A percentile compares a stretch with the other conserved stretches of the same genome.
These are phyloP conservation scores for Torrubiella hemipterigena DNA, from an alignment of 2,329 filamentous ascomycete genomes.

Conservation along the genomic window DNA sequence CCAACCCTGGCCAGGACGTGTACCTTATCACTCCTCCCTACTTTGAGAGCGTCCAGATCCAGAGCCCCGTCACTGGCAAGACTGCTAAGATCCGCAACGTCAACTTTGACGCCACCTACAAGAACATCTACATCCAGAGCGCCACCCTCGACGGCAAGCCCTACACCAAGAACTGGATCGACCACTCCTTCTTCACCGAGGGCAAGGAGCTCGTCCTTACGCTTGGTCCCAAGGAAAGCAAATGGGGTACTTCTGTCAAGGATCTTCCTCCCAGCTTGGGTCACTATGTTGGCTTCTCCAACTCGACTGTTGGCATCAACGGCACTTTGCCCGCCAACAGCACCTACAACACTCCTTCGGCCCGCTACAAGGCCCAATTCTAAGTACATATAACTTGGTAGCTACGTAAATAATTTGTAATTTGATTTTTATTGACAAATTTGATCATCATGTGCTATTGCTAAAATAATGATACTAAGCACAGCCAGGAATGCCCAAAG, in stretches of 20 bases:
- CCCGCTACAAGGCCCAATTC: no score
- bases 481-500: constrained; percentile 1
- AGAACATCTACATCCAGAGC: constrained; percentile 51
- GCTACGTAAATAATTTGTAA: no score
- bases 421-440: background rate
- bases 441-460: no score
- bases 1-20: constrained; percentile 55
- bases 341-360: no score
- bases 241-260: constrained; percentile 46
- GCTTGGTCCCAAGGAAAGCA: constrained; percentile 47
- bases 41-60: constrained; percentile 48
- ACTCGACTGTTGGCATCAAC: no score
- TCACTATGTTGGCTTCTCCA: constrained; percentile 22
- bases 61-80: constrained; percentile 43
- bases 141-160: constrained; percentile 47
- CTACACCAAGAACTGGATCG: constrained; percentile 56
- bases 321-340: constrained; percentile 7
- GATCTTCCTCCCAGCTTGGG: constrained; percentile 52
- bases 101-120: constrained; percentile 48
- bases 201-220: constrained; percentile 52
- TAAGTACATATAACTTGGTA: no score
- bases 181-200: constrained; percentile 54
- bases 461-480: background rate
- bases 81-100: constrained; percentile 46
- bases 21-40: constrained; percentile 62